Percentiles rank a stretch among this genome's conserved stretches.
Evolutionary conservation across 129 eudicot genomes (phyloP).

Genomic region (Flaveria ramosissima): DNA sequence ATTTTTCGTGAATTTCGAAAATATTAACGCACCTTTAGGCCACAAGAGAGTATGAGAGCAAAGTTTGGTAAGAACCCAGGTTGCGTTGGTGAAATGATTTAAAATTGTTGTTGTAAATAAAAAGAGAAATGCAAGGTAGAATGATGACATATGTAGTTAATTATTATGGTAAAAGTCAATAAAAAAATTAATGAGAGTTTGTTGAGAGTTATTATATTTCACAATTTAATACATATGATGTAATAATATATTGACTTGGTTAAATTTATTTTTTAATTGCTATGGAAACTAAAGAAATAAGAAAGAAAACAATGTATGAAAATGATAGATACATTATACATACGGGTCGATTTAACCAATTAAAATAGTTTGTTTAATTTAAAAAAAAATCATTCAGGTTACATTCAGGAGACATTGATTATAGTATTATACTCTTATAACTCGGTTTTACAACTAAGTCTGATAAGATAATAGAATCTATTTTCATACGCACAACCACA

Average conservation of each 20-base stretch:
- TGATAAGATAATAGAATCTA: too few relatives aligned
- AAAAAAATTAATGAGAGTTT: conserved; percentile 10
- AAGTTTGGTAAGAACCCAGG: neutral
- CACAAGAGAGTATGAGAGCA: neutral
- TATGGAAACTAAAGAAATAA: too few relatives aligned
- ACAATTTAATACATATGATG: neutral
- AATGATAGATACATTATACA: too few relatives aligned
- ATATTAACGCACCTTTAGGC: conserved; percentile 17
- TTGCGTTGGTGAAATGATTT: conserved; percentile 7
- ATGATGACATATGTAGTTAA: conserved; percentile 5
- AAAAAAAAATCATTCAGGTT: too few relatives aligned
- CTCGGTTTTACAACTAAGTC: too few relatives aligned
- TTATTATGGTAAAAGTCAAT: conserved; percentile 1
- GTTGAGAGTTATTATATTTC: conserved; percentile 22
- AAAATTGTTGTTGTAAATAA: conserved; percentile 10
- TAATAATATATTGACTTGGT: neutral
- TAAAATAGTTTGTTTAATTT: too few relatives aligned
- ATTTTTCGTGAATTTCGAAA: neutral
- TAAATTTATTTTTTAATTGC: neutral
- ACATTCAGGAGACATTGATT: too few relatives aligned
- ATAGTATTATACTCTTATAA: too few relatives aligned
- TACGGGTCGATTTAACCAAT: too few relatives aligned
- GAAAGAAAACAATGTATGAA: too few relatives aligned
- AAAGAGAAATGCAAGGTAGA: conserved; percentile 8
- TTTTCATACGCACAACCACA: too few relatives aligned